These are phyloP conservation scores for Strobilomyces echinocephalus DNA, from an alignment of 768 basidiomycete species.

Conservation along the genomic window DNA sequence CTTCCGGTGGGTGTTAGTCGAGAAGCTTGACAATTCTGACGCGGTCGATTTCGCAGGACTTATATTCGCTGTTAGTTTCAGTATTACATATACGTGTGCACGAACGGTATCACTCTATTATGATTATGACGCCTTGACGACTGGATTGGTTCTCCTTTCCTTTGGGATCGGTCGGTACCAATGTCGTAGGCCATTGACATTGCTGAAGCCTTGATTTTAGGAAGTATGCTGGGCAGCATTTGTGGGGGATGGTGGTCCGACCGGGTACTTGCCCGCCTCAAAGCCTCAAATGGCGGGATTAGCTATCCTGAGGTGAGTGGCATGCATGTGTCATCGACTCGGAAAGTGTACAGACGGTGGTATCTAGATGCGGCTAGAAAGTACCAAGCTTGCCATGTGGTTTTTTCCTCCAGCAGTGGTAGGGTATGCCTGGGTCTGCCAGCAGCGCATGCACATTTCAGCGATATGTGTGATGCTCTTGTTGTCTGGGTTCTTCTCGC, in stretches of 20 bases:
- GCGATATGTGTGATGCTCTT: constrained; percentile 75
- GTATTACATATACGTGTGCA: constrained; percentile 69
- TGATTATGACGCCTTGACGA: constrained; percentile 61
- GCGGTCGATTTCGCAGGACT: constrained; percentile 40
- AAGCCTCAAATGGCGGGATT: constrained; percentile 43
- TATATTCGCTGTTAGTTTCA: constrained; percentile 65
- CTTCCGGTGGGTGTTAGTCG: constrained; percentile 25
- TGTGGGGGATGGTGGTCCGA: constrained; percentile 60
- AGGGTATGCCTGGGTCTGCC: constrained; percentile 74
- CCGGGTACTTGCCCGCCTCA: constrained; percentile 39
- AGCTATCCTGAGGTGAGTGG: constrained; percentile 60
- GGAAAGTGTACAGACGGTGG: background rate
- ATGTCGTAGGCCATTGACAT: background rate
- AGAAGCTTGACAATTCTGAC: background rate
- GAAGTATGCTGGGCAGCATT: constrained; percentile 49
- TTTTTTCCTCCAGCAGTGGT: constrained; percentile 53
- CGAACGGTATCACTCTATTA: constrained; percentile 66
- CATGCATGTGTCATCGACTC: background rate
- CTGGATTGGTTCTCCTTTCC: constrained; percentile 72
- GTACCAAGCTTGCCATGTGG: constrained; percentile 54
- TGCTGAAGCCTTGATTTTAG: constrained; percentile 16
- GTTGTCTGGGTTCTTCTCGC: constrained; percentile 64
- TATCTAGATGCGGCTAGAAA: constrained; percentile 66
- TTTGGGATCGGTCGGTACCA: constrained; percentile 58
- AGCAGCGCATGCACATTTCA: constrained; percentile 59